Percentiles rank a stretch among this genome's conserved stretches.
Conservation (phyloP, 768 basidiomycete species). For the Pleurotus tuoliensis region DNA sequence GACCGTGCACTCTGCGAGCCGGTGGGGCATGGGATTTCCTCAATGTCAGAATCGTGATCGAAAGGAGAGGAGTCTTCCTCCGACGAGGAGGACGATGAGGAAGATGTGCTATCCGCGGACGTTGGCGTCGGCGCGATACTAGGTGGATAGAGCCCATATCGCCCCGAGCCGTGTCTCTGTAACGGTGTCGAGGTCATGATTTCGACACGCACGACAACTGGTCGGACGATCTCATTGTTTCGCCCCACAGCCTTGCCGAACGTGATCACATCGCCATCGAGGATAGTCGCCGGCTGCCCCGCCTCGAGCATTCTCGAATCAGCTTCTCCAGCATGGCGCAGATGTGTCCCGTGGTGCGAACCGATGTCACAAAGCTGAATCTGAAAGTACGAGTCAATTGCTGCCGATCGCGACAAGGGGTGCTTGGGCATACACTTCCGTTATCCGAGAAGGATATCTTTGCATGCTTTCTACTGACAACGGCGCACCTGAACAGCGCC, state of each 20-base stretch:
- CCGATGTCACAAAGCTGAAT: slow-evolving; percentile 53
- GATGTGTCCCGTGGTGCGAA: slow-evolving; percentile 76
- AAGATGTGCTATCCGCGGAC: slow-evolving; percentile 28
- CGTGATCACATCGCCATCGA: slow-evolving; percentile 68
- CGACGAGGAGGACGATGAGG: too few species aligned
- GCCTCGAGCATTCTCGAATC: slow-evolving; percentile 45
- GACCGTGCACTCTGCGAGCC: too few species aligned
- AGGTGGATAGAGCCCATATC: slow-evolving; percentile 54
- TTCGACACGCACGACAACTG: slow-evolving; percentile 59
- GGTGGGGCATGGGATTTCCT: too few species aligned
- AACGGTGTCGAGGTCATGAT: slow-evolving; percentile 20
- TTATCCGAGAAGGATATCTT: slow-evolving; percentile 70
- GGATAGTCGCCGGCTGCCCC: slow-evolving; percentile 52
- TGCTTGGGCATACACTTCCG: slow-evolving; percentile 47
- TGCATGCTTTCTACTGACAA: slow-evolving; percentile 76
- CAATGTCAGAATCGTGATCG: too few species aligned
- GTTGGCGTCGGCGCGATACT: slow-evolving; percentile 36
- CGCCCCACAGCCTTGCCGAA: slow-evolving; percentile 76
- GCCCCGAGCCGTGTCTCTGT: slow-evolving; percentile 35
- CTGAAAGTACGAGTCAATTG: slow-evolving; percentile 15
- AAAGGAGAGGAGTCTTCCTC: too few species aligned
- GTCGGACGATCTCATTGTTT: slow-evolving; percentile 55
- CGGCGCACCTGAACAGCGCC: slow-evolving; percentile 71
- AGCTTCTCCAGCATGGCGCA: slow-evolving; percentile 50
- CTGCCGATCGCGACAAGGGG: background rate